Base-by-base conservation (phyloP, 495 filamentous ascomycete genomes). In the Sabuloglossum arenarium region DNA sequence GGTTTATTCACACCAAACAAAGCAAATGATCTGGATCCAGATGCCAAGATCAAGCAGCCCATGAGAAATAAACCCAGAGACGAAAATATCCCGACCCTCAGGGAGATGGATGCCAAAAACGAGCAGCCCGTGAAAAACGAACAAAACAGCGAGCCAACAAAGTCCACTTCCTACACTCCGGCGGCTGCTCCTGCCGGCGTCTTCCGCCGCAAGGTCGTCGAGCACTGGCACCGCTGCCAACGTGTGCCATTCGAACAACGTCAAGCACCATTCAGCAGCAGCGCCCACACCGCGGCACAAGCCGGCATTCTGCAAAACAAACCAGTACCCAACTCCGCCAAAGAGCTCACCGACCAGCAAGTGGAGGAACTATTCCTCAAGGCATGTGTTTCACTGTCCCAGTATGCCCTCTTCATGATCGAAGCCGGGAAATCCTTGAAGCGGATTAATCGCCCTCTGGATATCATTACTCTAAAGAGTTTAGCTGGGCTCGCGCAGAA, bases 381-480 rank as follows among this genome's bases (percentile, higher is more conserved):
- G 31, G 53, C 53, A 2, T 55, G 53, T n/a, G 11, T 27, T 21
- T 59, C 57, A 8, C n/a, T 61, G 6, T 54, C 59, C 11, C 57
- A 61, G 19, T 23, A 24, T 11, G 47, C 59, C n/a, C 28, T 61
- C 32, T 52, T 23, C 11, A 51, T 52, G 19, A 56, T 59, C 24
- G 57, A 34, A 43, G 51, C 32, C 23, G 53, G 49, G 14, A 42
- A 25, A 19, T 31, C 54, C 34, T 21, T 60, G 56, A 58, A 61
- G 54, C 28, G 60, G 30, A 27, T 61, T 21, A 12, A 9, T 21
- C 42, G 56, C 21, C 43, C 45, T 9, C 61, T 56, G 25, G 58
- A 50, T 37, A 55, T 61, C 53, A 32, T 42, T 29, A 31, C 55
- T 0, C 50, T 65, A 10, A 57, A 50, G 11, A 39, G 56, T 32